Conservation (phyloP, 1,139 yeast species). For the Pichia sp. region DNA sequence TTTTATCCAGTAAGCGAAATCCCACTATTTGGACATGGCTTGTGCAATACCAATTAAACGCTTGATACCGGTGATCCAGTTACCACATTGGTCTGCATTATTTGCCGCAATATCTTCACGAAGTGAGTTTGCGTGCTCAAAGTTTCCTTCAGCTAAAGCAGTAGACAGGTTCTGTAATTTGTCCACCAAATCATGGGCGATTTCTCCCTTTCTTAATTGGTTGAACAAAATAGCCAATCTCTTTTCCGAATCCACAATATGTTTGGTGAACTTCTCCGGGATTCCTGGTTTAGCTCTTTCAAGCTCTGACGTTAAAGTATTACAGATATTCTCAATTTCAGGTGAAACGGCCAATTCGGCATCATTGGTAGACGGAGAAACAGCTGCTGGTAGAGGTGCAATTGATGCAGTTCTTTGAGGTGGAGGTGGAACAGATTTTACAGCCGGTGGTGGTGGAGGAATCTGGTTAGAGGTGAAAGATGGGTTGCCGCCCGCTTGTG, state of each 20-base stretch:
- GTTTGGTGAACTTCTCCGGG: constrained; percentile 69
- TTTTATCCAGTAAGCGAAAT: not conserved
- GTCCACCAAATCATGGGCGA: constrained; percentile 48
- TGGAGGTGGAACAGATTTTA: constrained; percentile 3
- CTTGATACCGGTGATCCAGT: constrained; percentile 91
- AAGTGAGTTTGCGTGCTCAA: constrained; percentile 47
- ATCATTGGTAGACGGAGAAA: constrained; percentile 5
- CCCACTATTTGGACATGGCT: constrained; percentile 7
- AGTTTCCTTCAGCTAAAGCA: constrained; percentile 48
- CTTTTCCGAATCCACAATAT: constrained; percentile 74
- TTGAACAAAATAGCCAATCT: constrained; percentile 71
- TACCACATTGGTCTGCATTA: constrained; percentile 70
- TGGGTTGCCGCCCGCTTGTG: constrained; percentile 1
- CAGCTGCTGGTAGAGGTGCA: constrained; percentile 10
- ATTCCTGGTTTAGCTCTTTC: constrained; percentile 61
- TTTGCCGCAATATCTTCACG: constrained; percentile 57
- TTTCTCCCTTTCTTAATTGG: constrained; percentile 64
- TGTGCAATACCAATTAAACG: constrained; percentile 65
- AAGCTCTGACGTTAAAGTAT: constrained; percentile 45
- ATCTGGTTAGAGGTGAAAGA: constrained; percentile 9
- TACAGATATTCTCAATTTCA: constrained; percentile 49
- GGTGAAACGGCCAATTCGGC: constrained; percentile 26
- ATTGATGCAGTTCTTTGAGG: constrained; percentile 16
- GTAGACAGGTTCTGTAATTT: constrained; percentile 45
- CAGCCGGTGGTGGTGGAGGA: not conserved